These are phyloP conservation scores for Rhodomyrtus psidioides DNA, from an alignment of 441 rosid genomes.

Conservation along the genomic window DNA sequence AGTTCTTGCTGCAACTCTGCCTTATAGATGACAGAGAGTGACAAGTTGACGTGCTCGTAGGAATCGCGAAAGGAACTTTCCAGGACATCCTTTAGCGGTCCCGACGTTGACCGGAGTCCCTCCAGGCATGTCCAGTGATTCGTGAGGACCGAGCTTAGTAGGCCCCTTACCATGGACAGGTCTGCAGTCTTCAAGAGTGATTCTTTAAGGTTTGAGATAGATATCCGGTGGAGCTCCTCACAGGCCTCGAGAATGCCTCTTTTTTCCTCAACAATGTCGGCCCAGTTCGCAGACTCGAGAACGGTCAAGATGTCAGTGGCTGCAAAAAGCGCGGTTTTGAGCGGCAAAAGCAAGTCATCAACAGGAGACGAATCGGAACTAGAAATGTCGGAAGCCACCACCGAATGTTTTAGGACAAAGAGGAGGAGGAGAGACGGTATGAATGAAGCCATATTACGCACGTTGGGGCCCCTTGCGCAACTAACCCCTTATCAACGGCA, in stretches of 20 bases:
- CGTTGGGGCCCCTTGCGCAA: neutral
- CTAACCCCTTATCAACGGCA: neutral
- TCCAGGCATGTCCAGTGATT: constrained; percentile 84
- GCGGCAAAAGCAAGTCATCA: neutral
- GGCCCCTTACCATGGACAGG: constrained; percentile 47
- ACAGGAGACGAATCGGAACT: neutral
- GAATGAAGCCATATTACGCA: neutral
- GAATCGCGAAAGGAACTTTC: constrained; percentile 31
- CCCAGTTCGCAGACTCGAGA: constrained; percentile 15
- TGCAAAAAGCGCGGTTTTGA: constrained; percentile 48
- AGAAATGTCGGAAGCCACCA: neutral
- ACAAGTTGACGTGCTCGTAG: constrained; percentile 60
- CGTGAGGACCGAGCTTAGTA: constrained; percentile 65
- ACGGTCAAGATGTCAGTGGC: constrained; percentile 44
- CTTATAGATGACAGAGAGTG: constrained; percentile 48
- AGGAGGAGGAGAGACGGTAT: neutral
- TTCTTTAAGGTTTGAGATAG: constrained; percentile 34
- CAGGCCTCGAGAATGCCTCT: constrained; percentile 74
- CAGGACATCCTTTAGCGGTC: constrained; percentile 40
- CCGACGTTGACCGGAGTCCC: constrained; percentile 62
- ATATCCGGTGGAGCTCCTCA: constrained; percentile 62
- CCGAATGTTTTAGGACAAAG: neutral
- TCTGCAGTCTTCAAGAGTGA: constrained; percentile 30
- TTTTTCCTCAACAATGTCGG: constrained; percentile 44
- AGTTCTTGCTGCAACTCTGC: constrained; percentile 4